Evolutionary conservation across 805 yeast genomes (phyloP).

Genomic region (Teunomyces kruisii): DNA sequence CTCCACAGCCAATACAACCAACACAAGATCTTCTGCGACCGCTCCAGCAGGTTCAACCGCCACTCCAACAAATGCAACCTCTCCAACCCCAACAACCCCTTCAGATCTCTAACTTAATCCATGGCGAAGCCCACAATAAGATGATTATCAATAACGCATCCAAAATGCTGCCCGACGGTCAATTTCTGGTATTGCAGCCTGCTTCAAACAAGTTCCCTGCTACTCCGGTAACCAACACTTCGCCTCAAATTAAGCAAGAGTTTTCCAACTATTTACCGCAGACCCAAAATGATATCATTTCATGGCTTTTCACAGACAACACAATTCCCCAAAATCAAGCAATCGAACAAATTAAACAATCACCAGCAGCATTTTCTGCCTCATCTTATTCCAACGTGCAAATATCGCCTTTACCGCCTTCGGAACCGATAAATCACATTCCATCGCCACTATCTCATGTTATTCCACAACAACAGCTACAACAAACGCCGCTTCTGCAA

Average conservation of each 20-base stretch:
- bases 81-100: not conserved
- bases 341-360: not conserved
- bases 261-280: slow-evolving; percentile 19
- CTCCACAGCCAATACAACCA: not conserved
- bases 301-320: slow-evolving; percentile 39
- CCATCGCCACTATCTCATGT: not conserved
- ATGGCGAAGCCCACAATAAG: slow-evolving; percentile 7
- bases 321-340: not conserved
- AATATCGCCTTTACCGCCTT: not conserved
- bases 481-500: not conserved
- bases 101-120: slow-evolving; percentile 15
- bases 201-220: not conserved
- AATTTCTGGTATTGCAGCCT: not conserved
- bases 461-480: not conserved
- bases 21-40: not conserved
- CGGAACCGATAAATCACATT: not conserved
- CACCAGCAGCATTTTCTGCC: not conserved
- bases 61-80: not conserved
- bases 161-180: not conserved
- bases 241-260: not conserved
- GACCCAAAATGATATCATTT: slow-evolving; percentile 36
- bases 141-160: not conserved
- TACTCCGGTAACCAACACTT: not conserved
- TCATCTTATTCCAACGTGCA: not conserved
- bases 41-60: no score